A percentile compares a stretch with the other conserved stretches of the same genome.
Evolutionary conservation across 1,284 basidiomycete species (phyloP).

Genomic region (Rhodofomes roseus): DNA sequence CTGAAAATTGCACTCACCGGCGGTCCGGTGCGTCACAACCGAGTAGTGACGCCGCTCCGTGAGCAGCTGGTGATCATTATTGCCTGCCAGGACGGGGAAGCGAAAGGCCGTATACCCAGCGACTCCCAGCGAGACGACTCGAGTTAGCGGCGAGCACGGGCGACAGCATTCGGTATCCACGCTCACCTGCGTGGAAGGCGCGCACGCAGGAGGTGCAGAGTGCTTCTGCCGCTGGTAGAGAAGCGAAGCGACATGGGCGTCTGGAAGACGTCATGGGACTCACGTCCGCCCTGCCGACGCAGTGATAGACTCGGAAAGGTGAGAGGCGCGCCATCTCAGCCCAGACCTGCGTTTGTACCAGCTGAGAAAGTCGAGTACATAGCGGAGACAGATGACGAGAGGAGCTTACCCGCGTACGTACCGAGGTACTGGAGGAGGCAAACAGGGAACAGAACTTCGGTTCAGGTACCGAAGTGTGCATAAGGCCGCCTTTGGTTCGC

Average conservation of each 20-base stretch:
- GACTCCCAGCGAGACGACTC: not conserved
- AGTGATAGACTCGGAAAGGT: not conserved
- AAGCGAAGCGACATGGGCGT: not conserved
- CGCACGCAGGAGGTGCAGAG: not conserved
- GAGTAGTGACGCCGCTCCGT: not conserved
- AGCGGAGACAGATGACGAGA: not conserved
- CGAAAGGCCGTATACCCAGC: not conserved
- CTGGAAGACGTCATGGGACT: not conserved
- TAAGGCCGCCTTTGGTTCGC: not conserved
- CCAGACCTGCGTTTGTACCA: not conserved
- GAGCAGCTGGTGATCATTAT: not conserved
- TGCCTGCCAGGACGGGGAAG: not conserved
- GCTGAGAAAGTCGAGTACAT: not conserved
- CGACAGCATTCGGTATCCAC: not conserved
- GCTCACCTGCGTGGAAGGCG: not conserved
- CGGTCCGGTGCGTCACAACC: not conserved
- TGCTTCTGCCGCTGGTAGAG: not conserved
- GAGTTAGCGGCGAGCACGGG: not conserved
- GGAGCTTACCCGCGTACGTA: conserved; percentile 3
- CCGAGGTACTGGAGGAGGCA: not conserved
- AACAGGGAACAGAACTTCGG: not conserved
- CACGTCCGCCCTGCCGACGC: not conserved
- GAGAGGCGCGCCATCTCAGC: not conserved
- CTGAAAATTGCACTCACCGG: not conserved
- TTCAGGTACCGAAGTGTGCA: not conserved